A percentile compares a stretch with the other conserved stretches of the same genome.
These are phyloP conservation scores for Solanum chilense DNA, from an alignment of 257 asterid species.

Conservation along the genomic window DNA sequence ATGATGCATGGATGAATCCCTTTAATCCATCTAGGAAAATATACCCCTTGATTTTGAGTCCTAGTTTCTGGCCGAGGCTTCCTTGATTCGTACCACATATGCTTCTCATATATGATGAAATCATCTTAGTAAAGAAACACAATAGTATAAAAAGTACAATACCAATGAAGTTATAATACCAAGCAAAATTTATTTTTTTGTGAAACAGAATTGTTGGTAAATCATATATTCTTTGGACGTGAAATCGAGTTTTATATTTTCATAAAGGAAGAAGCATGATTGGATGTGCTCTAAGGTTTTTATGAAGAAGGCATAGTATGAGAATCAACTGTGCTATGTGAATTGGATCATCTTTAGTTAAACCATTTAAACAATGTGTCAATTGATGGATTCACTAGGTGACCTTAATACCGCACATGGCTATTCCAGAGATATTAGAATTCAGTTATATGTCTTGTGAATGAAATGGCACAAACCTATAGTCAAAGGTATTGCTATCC, in stretches of 20 bases:
- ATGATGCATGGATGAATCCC: background rate
- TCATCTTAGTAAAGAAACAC: background rate
- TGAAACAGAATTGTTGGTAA: background rate
- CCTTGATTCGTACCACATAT: constrained; percentile 74
- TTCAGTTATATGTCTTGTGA: background rate
- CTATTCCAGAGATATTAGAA: background rate
- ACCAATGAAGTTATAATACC: background rate
- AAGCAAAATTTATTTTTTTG: background rate
- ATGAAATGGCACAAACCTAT: background rate
- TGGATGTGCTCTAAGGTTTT: background rate
- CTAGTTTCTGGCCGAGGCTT: constrained; percentile 80
- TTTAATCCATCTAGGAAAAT: constrained; percentile 62
- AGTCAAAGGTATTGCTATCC: background rate
- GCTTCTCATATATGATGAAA: constrained; percentile 65
- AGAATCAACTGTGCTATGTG: background rate
- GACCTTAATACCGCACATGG: background rate
- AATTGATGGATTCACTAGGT: background rate
- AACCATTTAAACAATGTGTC: background rate
- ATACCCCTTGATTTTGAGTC: constrained; percentile 68
- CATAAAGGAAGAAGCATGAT: background rate
- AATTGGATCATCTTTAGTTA: background rate
- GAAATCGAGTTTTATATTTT: background rate
- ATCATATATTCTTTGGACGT: background rate
- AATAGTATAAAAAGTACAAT: background rate
- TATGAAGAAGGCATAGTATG: background rate